Base-by-base conservation (phyloP, 169 alveolate genomes). In the Cryptosporidium xiaoi region DNA sequence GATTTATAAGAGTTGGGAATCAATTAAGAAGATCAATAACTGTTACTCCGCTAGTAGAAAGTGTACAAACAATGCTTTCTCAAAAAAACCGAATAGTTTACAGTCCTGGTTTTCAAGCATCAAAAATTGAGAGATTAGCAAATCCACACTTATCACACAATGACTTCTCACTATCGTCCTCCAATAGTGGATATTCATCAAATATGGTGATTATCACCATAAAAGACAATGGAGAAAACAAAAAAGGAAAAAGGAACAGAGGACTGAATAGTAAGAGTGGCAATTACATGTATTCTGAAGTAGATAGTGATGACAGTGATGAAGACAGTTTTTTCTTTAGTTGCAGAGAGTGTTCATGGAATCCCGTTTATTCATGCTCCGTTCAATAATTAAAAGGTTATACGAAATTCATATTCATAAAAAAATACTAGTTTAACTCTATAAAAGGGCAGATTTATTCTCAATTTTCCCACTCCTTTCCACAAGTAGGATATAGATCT, bases 331-430 rank as follows among this genome's bases (percentile, higher is more conserved):
- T n/a, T 40, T 69, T 53, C 51, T 77, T 77, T 60, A 60, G 77
- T n/a, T 77, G 87, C 64, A 77, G 87, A 62, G 87, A 77, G 13
- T 77, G 87, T 27, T 77, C 87, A n/a, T 77, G 87, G 87, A 62
- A 77, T 44, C 65, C 71, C n/a, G 51, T 53, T 1, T 58, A 44
- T 18, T 48, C 69, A 24, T 77, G 87, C 20, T 8, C 64, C 4
- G 15, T 62, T 12, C 87, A 77, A 24, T 77, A 44, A 20, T 3
- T 20, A 53, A 16, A 8, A 40, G 10, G 10, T 8, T 24, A 24
- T 24, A 24, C 27, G 27, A 24, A 24, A 24, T 24, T 24, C 27
- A 24, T 24, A 24, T n/a, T n/a, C n/a, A n/a, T n/a, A 24, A 24
- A 24, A 24, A 24, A 24, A 24, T 24, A 24, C 27, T 24, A 24